A percentile compares a stretch with the other conserved stretches of the same genome.
phyloP scores from a whole-genome alignment of 83 land plant species.

The Picea abies region DNA sequence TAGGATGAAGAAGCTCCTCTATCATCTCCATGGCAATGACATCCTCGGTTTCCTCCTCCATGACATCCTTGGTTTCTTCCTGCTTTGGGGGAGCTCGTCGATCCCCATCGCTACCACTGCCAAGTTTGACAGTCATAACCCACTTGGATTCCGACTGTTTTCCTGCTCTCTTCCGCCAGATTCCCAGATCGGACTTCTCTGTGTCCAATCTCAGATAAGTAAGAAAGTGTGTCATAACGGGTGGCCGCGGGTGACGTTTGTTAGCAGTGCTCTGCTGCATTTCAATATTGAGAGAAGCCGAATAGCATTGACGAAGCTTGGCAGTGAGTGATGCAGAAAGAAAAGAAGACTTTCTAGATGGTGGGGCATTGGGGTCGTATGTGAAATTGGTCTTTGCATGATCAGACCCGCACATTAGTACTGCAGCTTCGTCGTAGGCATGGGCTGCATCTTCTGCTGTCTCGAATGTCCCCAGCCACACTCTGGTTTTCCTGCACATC shows the following conservation, averaged over 20 bases:
- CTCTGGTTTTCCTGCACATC: conserved; percentile 35
- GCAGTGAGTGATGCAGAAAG: conserved; percentile 66
- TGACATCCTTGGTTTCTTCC: conserved; percentile 28
- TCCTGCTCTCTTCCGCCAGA: no score
- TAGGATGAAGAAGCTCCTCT: conserved; percentile 41
- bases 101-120: background rate
- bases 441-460: conserved; percentile 39
- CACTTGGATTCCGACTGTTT: conserved; percentile 53
- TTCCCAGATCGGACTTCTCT: conserved; percentile 47
- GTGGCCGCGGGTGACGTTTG: conserved; percentile 13
- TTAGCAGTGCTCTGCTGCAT: no score
- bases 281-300: background rate
- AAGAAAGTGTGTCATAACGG: conserved; percentile 28
- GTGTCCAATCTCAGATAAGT: conserved; percentile 60
- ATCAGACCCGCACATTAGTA: conserved; percentile 29
- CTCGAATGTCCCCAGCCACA: conserved; percentile 43
- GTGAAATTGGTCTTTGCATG: conserved; percentile 48
- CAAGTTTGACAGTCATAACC: conserved; percentile 63
- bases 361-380: conserved; percentile 38
- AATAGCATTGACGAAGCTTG: conserved; percentile 57
- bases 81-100: background rate
- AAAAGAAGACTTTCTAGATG: conserved; percentile 5
- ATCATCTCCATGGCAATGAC: conserved; percentile 67
- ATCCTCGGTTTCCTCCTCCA: conserved; percentile 30
- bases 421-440: conserved; percentile 41